These are phyloP conservation scores for Penicillium nordicum DNA, from an alignment of 2,329 filamentous ascomycete species.

Conservation along the genomic window DNA sequence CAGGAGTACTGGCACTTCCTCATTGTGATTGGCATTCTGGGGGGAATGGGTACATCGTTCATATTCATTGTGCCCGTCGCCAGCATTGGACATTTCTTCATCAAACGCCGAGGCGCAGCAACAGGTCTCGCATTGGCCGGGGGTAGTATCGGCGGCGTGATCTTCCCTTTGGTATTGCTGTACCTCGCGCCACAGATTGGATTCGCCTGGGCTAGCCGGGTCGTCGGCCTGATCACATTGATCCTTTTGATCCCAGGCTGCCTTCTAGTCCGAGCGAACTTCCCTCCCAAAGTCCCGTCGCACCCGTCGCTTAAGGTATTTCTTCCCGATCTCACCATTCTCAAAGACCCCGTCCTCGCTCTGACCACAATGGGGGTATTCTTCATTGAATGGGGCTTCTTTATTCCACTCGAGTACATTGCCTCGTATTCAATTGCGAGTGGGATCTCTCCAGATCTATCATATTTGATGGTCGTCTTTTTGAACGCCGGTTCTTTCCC, in stretches of 20 bases:
- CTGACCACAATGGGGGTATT: constrained; percentile 32
- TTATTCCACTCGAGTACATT: constrained; percentile 37
- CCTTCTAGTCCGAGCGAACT: constrained; percentile 13
- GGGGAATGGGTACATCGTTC: constrained; percentile 15
- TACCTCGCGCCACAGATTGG: constrained; percentile 13
- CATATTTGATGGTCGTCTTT: constrained; percentile 32
- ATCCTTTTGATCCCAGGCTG: constrained; percentile 13
- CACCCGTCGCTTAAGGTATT: constrained; percentile 16
- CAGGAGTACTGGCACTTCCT: constrained; percentile 18
- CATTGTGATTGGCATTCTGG: constrained; percentile 14
- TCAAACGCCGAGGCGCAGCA: constrained; percentile 13
- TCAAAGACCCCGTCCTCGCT: constrained; percentile 14
- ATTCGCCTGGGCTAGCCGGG: constrained; percentile 18
- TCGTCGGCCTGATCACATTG: constrained; percentile 16
- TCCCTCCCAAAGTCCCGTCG: constrained; percentile 2
- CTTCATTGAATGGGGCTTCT: constrained; percentile 36
- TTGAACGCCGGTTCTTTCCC: constrained; percentile 33
- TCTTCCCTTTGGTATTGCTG: constrained; percentile 19
- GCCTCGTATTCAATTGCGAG: constrained; percentile 29
- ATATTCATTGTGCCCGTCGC: constrained; percentile 20
- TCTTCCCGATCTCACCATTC: constrained; percentile 15
- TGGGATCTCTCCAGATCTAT: constrained; percentile 23
- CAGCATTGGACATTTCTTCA: constrained; percentile 17
- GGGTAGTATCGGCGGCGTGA: constrained; percentile 18
- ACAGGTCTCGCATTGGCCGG: constrained; percentile 17